These are phyloP conservation scores for Pulveroboletus sp. DNA, from an alignment of 768 basidiomycete genomes.

Conservation along the genomic window DNA sequence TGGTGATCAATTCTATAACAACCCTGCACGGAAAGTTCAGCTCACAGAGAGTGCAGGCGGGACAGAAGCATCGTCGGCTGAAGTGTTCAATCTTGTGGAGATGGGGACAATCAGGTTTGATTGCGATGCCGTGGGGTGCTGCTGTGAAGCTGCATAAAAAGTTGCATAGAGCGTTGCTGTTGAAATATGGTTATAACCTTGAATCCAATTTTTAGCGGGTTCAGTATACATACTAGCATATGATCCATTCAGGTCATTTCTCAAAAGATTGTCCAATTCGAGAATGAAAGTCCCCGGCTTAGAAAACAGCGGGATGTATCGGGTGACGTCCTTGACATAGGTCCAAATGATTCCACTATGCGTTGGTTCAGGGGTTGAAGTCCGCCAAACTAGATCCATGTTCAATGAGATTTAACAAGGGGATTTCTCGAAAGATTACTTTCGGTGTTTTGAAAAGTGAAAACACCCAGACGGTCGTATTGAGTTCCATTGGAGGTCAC, in stretches of 20 bases:
- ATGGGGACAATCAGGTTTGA: conserved; percentile 68
- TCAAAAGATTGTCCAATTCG: conserved; percentile 66
- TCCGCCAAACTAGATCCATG: conserved; percentile 82
- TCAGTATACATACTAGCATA: conserved; percentile 54
- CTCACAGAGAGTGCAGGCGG: conserved; percentile 69
- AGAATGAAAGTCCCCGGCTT: conserved; percentile 66
- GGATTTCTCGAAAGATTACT: too few relatives aligned
- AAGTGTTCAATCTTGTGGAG: conserved; percentile 57
- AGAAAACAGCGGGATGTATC: conserved; percentile 66
- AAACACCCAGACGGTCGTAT: conserved; percentile 66
- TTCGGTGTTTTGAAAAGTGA: conserved; percentile 76
- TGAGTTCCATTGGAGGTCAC: conserved; percentile 77
- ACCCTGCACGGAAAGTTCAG: neutral
- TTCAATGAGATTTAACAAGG: neutral
- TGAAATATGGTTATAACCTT: neutral
- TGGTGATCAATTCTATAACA: neutral
- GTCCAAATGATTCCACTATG: conserved; percentile 74
- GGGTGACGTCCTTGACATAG: conserved; percentile 69
- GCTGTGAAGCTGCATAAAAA: conserved; percentile 57
- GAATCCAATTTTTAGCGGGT: neutral
- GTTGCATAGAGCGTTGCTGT: conserved; percentile 68
- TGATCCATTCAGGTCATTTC: conserved; percentile 54
- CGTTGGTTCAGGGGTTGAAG: conserved; percentile 76
- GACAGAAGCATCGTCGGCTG: conserved; percentile 70
- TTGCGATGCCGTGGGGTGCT: conserved; percentile 54